Conservation (phyloP, 768 basidiomycete genomes). For the Pulveroboletus sp. region DNA sequence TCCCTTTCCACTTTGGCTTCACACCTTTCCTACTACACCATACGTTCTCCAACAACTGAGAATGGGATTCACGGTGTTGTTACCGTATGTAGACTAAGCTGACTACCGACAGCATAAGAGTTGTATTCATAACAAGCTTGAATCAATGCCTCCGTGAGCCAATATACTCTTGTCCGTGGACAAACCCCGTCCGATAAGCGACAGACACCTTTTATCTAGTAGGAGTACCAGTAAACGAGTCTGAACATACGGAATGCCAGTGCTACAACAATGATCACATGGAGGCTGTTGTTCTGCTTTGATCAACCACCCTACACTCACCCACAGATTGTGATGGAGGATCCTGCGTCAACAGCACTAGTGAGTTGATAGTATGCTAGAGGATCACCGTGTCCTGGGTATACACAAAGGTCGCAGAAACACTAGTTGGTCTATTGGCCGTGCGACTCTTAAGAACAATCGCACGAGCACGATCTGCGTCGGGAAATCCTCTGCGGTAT, state of each 20-base stretch:
- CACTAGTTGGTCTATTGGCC: slow-evolving; percentile 5
- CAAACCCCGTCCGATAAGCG: slow-evolving; percentile 11
- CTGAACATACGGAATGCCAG: slow-evolving; percentile 15
- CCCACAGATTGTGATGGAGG: slow-evolving; percentile 31
- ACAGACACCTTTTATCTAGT: slow-evolving; percentile 20
- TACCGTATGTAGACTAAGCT: slow-evolving; percentile 12
- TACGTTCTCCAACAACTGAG: neutral
- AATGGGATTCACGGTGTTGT: slow-evolving; percentile 9
- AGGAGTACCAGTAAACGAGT: slow-evolving; percentile 22
- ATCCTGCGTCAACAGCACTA: slow-evolving; percentile 32
- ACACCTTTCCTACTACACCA: neutral
- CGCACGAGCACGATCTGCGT: slow-evolving; percentile 19
- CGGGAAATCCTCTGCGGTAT: slow-evolving; percentile 16
- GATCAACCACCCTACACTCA: neutral
- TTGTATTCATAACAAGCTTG: too few relatives aligned
- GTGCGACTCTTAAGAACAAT: slow-evolving; percentile 3
- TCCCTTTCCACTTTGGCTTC: neutral
- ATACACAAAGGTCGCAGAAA: slow-evolving; percentile 13
- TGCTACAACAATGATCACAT: slow-evolving; percentile 9
- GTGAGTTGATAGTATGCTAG: slow-evolving; percentile 26
- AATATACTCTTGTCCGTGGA: slow-evolving; percentile 36
- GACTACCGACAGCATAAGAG: slow-evolving; percentile 31
- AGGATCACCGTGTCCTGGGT: slow-evolving; percentile 23
- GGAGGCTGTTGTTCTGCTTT: neutral
- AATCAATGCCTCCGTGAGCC: too few relatives aligned